Conservation (phyloP, 139 green algal genomes). For the Coccomyxa sp. region DNA sequence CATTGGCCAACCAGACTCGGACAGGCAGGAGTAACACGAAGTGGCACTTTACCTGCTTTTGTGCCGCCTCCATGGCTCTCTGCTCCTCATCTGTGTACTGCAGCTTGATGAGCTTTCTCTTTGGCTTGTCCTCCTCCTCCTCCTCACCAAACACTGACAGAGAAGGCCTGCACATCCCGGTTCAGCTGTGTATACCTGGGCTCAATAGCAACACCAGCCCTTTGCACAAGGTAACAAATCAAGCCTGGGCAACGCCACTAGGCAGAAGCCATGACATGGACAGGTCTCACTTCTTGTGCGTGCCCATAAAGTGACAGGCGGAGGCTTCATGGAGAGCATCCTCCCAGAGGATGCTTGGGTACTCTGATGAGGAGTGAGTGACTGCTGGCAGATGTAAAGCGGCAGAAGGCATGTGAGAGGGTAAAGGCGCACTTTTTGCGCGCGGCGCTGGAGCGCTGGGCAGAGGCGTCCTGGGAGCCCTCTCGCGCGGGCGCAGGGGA, state of each 20-base stretch:
- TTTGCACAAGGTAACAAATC: neutral
- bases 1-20: neutral
- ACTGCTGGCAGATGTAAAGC: neutral
- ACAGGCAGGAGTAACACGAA: no score
- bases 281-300: neutral
- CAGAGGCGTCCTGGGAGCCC: neutral
- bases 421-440: neutral
- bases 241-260: neutral
- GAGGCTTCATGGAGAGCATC: neutral
- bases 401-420: neutral
- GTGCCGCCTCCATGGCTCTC: constrained; percentile 22
- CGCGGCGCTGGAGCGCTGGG: neutral
- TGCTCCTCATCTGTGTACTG: constrained; percentile 80
- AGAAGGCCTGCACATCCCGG: neutral
- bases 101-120: constrained; percentile 59
- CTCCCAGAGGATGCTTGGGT: no score
- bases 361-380: no score
- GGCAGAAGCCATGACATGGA: neutral
- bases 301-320: neutral
- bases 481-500: neutral
- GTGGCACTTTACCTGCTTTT: neutral
- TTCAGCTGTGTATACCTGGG: no score
- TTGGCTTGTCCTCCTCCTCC: constrained; percentile 62
- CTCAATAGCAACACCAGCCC: no score
- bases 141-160: constrained; percentile 60